phyloP scores from a whole-genome alignment of 2,329 filamentous ascomycete genomes.

The Fusarium continuum region DNA sequence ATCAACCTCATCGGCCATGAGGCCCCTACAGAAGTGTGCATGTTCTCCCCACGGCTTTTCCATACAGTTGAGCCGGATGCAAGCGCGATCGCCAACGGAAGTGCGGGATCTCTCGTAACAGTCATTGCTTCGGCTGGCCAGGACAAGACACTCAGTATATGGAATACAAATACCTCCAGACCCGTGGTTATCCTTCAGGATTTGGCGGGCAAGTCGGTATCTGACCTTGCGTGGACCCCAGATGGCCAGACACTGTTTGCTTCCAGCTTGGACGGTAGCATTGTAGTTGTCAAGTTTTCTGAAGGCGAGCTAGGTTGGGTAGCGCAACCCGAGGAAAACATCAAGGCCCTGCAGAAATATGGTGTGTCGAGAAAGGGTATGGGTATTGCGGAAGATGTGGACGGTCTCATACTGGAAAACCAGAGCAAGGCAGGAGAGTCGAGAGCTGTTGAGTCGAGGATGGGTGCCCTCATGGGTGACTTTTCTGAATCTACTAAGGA shows the following conservation, averaged over 20 bases:
- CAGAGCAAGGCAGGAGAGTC: conserved; percentile 91
- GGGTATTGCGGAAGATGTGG: conserved; percentile 91
- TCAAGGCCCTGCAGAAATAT: conserved; percentile 91
- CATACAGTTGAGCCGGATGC: conserved; percentile 72
- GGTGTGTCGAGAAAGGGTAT: conserved; percentile 87
- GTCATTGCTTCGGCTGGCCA: conserved; percentile 97
- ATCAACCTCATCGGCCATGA: conserved; percentile 98
- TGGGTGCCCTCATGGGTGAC: conserved; percentile 99
- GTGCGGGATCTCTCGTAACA: conserved; percentile 71
- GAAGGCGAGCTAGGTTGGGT: conserved; percentile 90
- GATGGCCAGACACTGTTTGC: conserved; percentile 88
- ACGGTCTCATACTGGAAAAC: conserved; percentile 87
- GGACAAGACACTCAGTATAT: conserved; percentile 94
- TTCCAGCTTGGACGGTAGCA: conserved; percentile 88
- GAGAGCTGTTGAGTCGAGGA: conserved; percentile 88
- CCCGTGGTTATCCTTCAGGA: conserved; percentile 92
- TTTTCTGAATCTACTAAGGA: conserved; percentile 65
- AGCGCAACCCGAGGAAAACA: conserved; percentile 85
- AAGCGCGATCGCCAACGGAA: conserved; percentile 57
- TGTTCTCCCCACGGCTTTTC: conserved; percentile 94
- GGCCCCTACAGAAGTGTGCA: conserved; percentile 95
- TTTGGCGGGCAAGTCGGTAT: conserved; percentile 88
- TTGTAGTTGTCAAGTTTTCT: conserved; percentile 83
- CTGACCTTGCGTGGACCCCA: conserved; percentile 92
- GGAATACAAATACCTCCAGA: conserved; percentile 95